Evolutionary conservation across 2,329 filamentous ascomycete genomes (phyloP), one percentile per base, ranked within the genome.

Genomic region (Neobulgaria alba): DNA sequence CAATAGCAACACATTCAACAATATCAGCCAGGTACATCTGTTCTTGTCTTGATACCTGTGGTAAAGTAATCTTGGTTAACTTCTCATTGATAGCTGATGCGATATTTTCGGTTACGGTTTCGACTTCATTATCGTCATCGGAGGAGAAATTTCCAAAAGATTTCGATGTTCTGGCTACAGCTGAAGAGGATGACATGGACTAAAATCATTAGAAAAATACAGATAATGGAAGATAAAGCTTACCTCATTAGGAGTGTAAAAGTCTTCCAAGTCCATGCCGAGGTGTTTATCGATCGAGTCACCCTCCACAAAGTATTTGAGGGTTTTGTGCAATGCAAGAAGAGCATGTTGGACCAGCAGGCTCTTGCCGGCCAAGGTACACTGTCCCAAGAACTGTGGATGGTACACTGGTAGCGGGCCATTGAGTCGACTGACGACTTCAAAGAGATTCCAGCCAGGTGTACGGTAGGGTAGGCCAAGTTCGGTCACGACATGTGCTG

Each of bases 391-490:
- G 43, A 95, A 85, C 55, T 94, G 87, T 0, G 92, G 92, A 55
- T 98, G 90, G 54, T 94, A 98, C 2, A 93, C 72, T 0, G 92
- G 87, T 5, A 96, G 67, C 2, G 89, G 84, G 0, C 87, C 85
- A 56, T 95, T 96, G 36, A 96, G 69, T 46, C 85, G 72, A 51
- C 85, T 83, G 9, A 93, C 85, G 7, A 88, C 74, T 29, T 89
- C 79, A 51, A 93, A 94, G 3, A 95, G 66, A 57, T 92, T 81
- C 53, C 45, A 57, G 35, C 39, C 46, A 15, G 40, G 40, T 34
- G 53, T 57, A 14, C 48, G 48, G 29, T 21, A 43, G 19, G 54
- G 47, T 31, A 57, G 45, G 3, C 52, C 50, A 35, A 58, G 45
- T 37, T 46, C 47, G 8, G 48, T 44, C 12, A 58, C 42, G 5